A percentile compares a stretch with the other conserved stretches of the same genome.
Conservation (phyloP, 129 eudicot species). For the Pulicaria dysenterica region DNA sequence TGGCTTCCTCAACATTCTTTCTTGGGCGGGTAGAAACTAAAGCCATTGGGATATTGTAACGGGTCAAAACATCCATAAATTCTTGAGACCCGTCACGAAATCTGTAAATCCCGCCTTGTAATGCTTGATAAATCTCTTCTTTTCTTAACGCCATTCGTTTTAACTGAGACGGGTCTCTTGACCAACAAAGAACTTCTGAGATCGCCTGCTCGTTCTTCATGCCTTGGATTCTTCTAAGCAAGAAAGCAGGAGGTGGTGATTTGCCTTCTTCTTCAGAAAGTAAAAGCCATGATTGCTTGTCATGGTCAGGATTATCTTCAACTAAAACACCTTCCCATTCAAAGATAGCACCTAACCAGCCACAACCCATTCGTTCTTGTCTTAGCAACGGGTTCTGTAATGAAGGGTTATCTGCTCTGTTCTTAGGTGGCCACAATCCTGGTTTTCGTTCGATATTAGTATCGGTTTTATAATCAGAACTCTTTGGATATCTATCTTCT, state of each 20-base stretch:
- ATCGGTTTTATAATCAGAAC: slow-evolving; percentile 37
- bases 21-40: slow-evolving; percentile 88
- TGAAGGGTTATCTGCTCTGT: slow-evolving; percentile 73
- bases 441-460: slow-evolving; percentile 45
- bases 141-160: slow-evolving; percentile 68
- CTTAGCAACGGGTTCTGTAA: slow-evolving; percentile 82
- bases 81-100: slow-evolving; percentile 83
- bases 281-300: slow-evolving; percentile 78
- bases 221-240: slow-evolving; percentile 72
- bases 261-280: slow-evolving; percentile 87
- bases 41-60: slow-evolving; percentile 92
- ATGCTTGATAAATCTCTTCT: slow-evolving; percentile 72
- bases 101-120: slow-evolving; percentile 71
- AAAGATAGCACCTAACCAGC: slow-evolving; percentile 95
- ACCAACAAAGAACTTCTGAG: slow-evolving; percentile 94
- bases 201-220: slow-evolving; percentile 98
- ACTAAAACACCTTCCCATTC: slow-evolving; percentile 95
- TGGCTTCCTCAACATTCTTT: slow-evolving; percentile 63
- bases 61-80: slow-evolving; percentile 54
- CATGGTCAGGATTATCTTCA: slow-evolving; percentile 86
- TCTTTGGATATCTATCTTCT: slow-evolving; percentile 39
- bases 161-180: slow-evolving; percentile 70
- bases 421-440: slow-evolving; percentile 77
- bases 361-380: slow-evolving; percentile 90
- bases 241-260: slow-evolving; percentile 66